phyloP scores from a whole-genome alignment of 2,329 filamentous ascomycete species.

The Polytolypa hystricis region DNA sequence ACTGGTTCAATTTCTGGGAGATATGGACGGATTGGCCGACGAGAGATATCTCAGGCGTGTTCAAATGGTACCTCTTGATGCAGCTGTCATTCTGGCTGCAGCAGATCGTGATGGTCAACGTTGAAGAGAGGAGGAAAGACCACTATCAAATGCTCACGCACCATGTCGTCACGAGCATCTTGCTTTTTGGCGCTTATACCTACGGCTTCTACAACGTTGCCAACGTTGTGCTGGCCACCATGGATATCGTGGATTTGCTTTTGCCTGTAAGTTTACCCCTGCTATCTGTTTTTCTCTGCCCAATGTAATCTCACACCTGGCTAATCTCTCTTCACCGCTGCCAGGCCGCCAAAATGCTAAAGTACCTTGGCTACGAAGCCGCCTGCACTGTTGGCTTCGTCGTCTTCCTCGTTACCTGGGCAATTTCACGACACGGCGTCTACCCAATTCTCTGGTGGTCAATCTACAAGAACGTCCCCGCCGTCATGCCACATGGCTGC shows the following conservation, averaged over 20 bases:
- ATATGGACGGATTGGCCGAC: constrained; percentile 81
- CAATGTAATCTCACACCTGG: background rate
- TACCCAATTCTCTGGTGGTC: constrained; percentile 77
- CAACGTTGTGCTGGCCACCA: constrained; percentile 77
- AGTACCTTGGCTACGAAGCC: constrained; percentile 68
- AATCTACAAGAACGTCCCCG: constrained; percentile 56
- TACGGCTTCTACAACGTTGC: constrained; percentile 82
- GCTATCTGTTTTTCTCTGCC: constrained; percentile 6
- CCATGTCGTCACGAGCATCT: constrained; percentile 75
- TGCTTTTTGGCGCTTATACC: constrained; percentile 72
- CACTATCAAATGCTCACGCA: constrained; percentile 93
- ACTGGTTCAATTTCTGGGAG: constrained; percentile 63
- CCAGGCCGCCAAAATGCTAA: constrained; percentile 82
- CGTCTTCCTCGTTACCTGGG: constrained; percentile 76
- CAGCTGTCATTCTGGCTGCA: constrained; percentile 92
- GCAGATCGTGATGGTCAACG: constrained; percentile 86
- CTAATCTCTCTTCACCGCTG: constrained; percentile 2
- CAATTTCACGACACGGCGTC: constrained; percentile 68
- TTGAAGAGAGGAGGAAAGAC: constrained; percentile 89
- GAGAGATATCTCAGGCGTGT: constrained; percentile 59
- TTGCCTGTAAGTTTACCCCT: constrained; percentile 56
- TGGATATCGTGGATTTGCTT: constrained; percentile 87
- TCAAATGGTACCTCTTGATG: constrained; percentile 82
- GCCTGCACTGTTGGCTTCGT: constrained; percentile 76
- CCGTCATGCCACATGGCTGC: constrained; percentile 56